phyloP scores from a whole-genome alignment of 352 stramenopile species.

The Paralagenidium karlingii region DNA sequence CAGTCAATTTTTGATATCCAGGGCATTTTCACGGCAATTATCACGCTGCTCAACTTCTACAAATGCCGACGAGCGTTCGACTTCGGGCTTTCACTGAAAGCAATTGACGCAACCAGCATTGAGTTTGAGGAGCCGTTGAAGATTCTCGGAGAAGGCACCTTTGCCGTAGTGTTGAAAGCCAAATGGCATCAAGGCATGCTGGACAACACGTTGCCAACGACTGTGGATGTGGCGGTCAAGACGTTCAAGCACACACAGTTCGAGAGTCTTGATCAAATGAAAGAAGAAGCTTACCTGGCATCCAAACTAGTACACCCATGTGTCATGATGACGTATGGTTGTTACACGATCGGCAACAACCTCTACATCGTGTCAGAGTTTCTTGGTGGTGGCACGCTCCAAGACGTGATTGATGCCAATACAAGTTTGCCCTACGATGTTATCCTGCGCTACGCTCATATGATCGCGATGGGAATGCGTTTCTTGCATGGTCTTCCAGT shows the following conservation, averaged over 20 bases:
- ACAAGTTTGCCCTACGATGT: conserved; percentile 40
- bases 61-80: conserved; percentile 59
- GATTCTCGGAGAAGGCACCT: conserved; percentile 71
- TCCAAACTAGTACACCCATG: conserved; percentile 66
- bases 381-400: conserved; percentile 63
- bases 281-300: conserved; percentile 70
- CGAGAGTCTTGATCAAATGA: conserved; percentile 63
- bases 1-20: conserved; percentile 61
- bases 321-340: conserved; percentile 78
- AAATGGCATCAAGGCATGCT: conserved; percentile 45
- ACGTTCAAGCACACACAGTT: conserved; percentile 72
- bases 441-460: conserved; percentile 56
- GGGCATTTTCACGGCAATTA: conserved; percentile 42
- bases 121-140: conserved; percentile 69
- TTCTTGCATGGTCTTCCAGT: conserved; percentile 63
- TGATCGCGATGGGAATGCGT: conserved; percentile 72
- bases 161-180: conserved; percentile 61
- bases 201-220: conserved; percentile 21
- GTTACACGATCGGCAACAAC: conserved; percentile 65
- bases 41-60: conserved; percentile 69
- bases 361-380: conserved; percentile 79
- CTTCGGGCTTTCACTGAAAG: conserved; percentile 65
- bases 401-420: conserved; percentile 50
- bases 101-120: conserved; percentile 58
- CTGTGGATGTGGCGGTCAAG: conserved; percentile 66